These are phyloP conservation scores for Thalia dealbata DNA, from an alignment of 176 grass and related monocot species.

Conservation along the genomic window DNA sequence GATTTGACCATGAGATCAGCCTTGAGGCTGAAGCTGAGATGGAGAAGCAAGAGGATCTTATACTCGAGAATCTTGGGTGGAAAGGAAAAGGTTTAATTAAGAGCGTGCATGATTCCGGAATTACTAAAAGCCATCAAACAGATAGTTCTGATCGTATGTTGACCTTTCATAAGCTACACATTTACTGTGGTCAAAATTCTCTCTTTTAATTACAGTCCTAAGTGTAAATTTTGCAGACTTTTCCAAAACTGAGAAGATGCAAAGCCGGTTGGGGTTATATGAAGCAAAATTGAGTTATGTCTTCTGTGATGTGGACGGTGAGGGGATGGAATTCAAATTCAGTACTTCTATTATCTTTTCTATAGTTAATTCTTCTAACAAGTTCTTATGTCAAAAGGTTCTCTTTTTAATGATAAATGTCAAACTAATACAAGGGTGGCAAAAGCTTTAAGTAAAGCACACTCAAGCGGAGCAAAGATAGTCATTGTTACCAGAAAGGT, in stretches of 20 bases:
- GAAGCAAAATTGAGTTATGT: conserved; percentile 90
- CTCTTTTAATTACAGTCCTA: conserved; percentile 7
- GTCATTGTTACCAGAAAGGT: conserved; percentile 85
- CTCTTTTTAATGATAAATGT: conserved; percentile 79
- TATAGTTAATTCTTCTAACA: conserved; percentile 18
- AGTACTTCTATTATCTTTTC: conserved; percentile 7
- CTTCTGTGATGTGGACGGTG: conserved; percentile 96
- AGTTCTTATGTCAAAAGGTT: conserved; percentile 37
- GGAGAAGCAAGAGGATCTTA: conserved; percentile 60
- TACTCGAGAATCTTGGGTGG: conserved; percentile 81
- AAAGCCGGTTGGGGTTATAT: conserved; percentile 62
- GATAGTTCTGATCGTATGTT: conserved; percentile 43
- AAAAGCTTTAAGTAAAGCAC: conserved; percentile 72
- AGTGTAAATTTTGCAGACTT: conserved; percentile 46
- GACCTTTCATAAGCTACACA: conserved; percentile 1
- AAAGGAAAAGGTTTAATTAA: conserved; percentile 54
- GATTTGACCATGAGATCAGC: conserved; percentile 56
- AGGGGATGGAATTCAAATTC: conserved; percentile 9
- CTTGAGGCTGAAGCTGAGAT: conserved; percentile 64
- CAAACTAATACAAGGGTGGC: conserved; percentile 57
- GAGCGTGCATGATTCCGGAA: conserved; percentile 24
- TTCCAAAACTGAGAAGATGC: conserved; percentile 40
- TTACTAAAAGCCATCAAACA: conserved; percentile 20
- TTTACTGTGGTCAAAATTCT: conserved; percentile 13
- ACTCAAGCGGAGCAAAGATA: conserved; percentile 75